These are phyloP conservation scores for Eragrostis nindensis DNA, from an alignment of 176 grass and related monocot species.

Conservation along the genomic window DNA sequence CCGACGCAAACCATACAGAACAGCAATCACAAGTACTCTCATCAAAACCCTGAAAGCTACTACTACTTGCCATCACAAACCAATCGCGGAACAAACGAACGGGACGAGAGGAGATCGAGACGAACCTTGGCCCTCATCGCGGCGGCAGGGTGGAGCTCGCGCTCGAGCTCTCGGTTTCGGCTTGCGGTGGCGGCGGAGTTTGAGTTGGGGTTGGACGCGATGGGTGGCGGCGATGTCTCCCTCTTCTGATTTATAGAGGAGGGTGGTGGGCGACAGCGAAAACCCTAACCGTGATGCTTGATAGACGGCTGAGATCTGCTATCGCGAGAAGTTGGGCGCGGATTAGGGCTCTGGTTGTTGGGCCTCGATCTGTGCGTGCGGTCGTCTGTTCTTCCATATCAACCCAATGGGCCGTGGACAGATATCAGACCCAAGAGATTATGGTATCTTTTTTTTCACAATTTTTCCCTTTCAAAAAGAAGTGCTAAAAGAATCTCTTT, in stretches of 20 bases:
- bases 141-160: neutral
- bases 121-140: conserved; percentile 68
- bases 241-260: conserved; percentile 27
- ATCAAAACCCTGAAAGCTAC: neutral
- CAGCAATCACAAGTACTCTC: no score
- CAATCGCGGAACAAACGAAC: neutral
- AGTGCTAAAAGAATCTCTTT: no score
- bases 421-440: no score
- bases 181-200: neutral
- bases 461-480: no score
- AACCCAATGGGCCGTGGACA: neutral
- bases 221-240: neutral
- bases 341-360: neutral
- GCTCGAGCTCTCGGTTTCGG: no score
- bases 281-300: conserved; percentile 37
- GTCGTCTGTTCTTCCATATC: neutral
- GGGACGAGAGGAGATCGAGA: accelerated
- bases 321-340: neutral
- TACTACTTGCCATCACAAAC: neutral
- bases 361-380: neutral
- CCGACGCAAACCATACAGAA: no score
- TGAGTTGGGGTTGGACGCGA: neutral
- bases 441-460: no score
- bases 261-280: neutral
- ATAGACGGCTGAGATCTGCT: conserved; percentile 45